These are phyloP conservation scores for Obelidium mucronatum DNA, from an alignment of 192 early-diverging fungal genomes.

Conservation along the genomic window DNA sequence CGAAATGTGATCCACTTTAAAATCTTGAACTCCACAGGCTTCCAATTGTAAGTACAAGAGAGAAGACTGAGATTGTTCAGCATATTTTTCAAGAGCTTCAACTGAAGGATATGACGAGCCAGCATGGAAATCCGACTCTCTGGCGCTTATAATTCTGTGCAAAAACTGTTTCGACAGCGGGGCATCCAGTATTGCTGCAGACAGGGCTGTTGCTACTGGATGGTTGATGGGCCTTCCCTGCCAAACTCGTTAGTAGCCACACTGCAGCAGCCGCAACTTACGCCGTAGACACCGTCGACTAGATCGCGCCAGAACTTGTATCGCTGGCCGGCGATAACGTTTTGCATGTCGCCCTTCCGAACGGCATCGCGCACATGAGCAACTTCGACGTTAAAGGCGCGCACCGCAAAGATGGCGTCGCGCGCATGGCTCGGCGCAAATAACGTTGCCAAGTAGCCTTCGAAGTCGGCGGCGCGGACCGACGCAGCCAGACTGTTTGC, in stretches of 20 bases:
- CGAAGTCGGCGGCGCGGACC: slow-evolving; percentile 72
- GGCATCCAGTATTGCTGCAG: slow-evolving; percentile 65
- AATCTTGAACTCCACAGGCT: slow-evolving; percentile 79
- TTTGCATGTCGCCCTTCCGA: slow-evolving; percentile 35
- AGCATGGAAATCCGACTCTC: slow-evolving; percentile 61
- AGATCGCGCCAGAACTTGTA: slow-evolving; percentile 90
- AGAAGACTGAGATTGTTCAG: slow-evolving; percentile 87
- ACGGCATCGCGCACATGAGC: slow-evolving; percentile 80
- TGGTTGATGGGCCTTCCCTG: slow-evolving; percentile 46
- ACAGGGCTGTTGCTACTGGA: slow-evolving; percentile 76
- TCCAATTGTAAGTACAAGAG: slow-evolving; percentile 91
- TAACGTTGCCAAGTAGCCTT: slow-evolving; percentile 77
- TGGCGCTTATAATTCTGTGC: slow-evolving; percentile 16
- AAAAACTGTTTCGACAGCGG: slow-evolving; percentile 69
- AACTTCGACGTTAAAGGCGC: slow-evolving; percentile 92
- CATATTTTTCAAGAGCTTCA: slow-evolving; percentile 84
- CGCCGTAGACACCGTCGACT: slow-evolving; percentile 63
- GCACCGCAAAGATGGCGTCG: slow-evolving; percentile 74
- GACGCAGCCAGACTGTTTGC: slow-evolving; percentile 31
- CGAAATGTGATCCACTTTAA: slow-evolving; percentile 86
- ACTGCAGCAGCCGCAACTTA: neutral
- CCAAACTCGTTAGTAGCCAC: slow-evolving; percentile 34
- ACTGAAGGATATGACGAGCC: slow-evolving; percentile 72
- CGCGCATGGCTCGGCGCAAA: slow-evolving; percentile 76
- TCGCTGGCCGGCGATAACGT: slow-evolving; percentile 77